Conservation (phyloP, 1,284 basidiomycete genomes). For the Boletus sp. region DNA sequence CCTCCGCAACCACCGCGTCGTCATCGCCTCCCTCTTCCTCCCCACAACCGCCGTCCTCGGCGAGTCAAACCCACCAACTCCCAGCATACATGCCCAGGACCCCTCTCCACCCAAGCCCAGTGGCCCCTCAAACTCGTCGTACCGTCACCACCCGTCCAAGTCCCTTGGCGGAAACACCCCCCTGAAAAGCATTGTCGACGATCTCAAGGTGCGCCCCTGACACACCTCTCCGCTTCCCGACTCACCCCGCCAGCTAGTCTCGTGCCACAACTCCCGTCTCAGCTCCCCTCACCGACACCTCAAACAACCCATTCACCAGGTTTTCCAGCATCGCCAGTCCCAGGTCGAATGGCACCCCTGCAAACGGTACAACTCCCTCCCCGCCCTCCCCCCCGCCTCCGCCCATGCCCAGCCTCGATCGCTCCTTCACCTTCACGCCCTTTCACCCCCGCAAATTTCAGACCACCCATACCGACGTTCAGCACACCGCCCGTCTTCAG, state of each 20-base stretch:
- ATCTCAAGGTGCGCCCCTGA: constrained; percentile 51
- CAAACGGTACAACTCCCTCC: constrained; percentile 2
- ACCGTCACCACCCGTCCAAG: constrained; percentile 18
- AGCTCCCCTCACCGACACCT: constrained; percentile 36
- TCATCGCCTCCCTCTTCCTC: constrained; percentile 77
- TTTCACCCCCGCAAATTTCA: constrained; percentile 36
- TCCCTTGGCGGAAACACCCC: constrained; percentile 32
- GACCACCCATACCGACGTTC: constrained; percentile 37
- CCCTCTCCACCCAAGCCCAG: constrained; percentile 7
- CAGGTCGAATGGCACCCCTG: constrained; percentile 3
- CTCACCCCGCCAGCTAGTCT: constrained; percentile 29
- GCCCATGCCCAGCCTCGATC: constrained; percentile 20
- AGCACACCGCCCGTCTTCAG: constrained; percentile 35
- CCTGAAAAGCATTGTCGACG: constrained; percentile 70
- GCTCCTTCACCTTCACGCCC: constrained; percentile 22
- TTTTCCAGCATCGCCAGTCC: constrained; percentile 33
- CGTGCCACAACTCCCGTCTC: constrained; percentile 38
- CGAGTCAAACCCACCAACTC: constrained; percentile 50
- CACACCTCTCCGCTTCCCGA: neutral
- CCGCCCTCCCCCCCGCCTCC: constrained; percentile 26
- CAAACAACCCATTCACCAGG: constrained; percentile 40
- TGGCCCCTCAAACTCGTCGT: constrained; percentile 7
- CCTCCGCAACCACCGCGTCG: constrained; percentile 62
- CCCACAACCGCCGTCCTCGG: constrained; percentile 64
- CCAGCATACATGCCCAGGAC: constrained; percentile 28